Conservation (phyloP, 2,329 filamentous ascomycete species). For the Didymella segeticola region DNA sequence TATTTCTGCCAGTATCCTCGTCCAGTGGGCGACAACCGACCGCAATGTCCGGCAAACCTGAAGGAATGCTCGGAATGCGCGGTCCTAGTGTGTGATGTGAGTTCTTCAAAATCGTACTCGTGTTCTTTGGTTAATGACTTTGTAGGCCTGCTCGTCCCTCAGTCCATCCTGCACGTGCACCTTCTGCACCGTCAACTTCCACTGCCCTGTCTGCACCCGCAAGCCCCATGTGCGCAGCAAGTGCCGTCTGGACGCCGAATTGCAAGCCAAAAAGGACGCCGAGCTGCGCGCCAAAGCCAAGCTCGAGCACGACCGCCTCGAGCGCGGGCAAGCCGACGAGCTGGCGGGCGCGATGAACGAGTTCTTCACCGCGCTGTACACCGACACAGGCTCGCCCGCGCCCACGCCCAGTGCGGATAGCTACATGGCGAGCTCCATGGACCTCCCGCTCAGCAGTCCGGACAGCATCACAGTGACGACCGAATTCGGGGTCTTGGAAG, state of each 20-base stretch:
- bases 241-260: constrained; percentile 47
- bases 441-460: constrained; percentile 34
- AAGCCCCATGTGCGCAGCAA: constrained; percentile 44
- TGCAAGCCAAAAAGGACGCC: constrained; percentile 39
- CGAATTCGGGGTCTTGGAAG: constrained; percentile 43
- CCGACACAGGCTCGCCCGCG: not conserved
- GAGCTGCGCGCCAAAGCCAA: constrained; percentile 38
- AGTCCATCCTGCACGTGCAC: constrained; percentile 48
- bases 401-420: not conserved
- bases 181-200: constrained; percentile 49
- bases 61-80: constrained; percentile 50
- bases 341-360: constrained; percentile 45
- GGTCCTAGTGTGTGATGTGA: constrained; percentile 52
- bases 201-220: constrained; percentile 48
- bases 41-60: constrained; percentile 44
- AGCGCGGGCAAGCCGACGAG: constrained; percentile 44
- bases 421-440: constrained; percentile 11
- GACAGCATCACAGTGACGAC: constrained; percentile 46
- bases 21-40: constrained; percentile 48
- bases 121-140: constrained; percentile 17
- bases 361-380: constrained; percentile 41
- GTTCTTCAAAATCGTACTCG: constrained; percentile 13
- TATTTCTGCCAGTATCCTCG: constrained; percentile 51
- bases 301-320: constrained; percentile 41
- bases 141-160: constrained; percentile 36